Evolutionary conservation across 2,329 filamentous ascomycete genomes (phyloP).

Genomic region (Ramularia collo-cygni): DNA sequence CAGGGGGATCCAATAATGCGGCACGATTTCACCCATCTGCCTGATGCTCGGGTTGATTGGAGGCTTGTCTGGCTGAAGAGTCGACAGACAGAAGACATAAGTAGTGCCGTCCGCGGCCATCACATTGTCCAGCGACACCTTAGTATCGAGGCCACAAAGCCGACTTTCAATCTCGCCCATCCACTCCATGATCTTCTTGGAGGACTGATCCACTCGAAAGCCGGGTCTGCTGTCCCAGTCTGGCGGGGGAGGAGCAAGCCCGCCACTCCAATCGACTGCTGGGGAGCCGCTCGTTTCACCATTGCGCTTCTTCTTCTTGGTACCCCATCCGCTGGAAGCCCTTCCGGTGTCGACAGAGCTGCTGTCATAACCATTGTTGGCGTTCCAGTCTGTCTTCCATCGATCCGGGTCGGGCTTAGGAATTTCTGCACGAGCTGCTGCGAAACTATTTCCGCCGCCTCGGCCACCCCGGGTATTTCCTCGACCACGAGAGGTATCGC

Average conservation of each 20-base stretch:
- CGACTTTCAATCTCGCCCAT: conserved; percentile 10
- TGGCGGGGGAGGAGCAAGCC: conserved; percentile 40
- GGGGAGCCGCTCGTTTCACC: conserved; percentile 9
- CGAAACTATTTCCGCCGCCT: not conserved
- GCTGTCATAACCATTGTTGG: conserved; percentile 7
- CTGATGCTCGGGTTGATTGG: conserved; percentile 3
- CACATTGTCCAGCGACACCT: conserved; percentile 2
- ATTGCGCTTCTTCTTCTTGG: conserved; percentile 8
- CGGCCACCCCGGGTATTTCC: no score
- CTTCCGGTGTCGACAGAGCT: conserved; percentile 11
- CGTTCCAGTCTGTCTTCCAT: conserved; percentile 15
- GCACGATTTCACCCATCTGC: conserved; percentile 23
- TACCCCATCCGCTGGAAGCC: conserved; percentile 15
- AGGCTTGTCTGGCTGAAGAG: conserved; percentile 6
- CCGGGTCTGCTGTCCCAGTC: conserved; percentile 38
- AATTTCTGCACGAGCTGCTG: conserved; percentile 13
- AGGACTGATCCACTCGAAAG: conserved; percentile 22
- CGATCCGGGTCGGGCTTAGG: conserved; percentile 15
- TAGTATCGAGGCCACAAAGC: conserved; percentile 2
- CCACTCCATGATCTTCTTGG: conserved; percentile 25
- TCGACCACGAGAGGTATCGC: no score
- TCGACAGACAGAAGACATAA: conserved; percentile 10
- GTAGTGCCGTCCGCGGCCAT: conserved; percentile 12
- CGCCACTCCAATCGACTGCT: conserved; percentile 38
- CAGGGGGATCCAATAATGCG: conserved; percentile 27